phyloP scores from a whole-genome alignment of 208 protist genomes.

The Spongospora subterranea region DNA sequence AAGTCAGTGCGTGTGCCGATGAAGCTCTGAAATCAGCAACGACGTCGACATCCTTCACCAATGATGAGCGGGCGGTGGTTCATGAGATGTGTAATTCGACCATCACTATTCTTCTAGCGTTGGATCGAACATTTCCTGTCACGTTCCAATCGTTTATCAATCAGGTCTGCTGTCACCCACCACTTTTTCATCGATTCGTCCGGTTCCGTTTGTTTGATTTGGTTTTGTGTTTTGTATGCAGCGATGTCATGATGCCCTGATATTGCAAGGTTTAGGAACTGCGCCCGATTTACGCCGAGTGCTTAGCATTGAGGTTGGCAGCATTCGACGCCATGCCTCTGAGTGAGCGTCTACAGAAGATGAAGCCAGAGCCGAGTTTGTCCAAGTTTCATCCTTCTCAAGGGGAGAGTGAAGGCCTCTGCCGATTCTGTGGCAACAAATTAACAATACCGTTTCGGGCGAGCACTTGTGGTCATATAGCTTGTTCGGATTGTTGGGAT shows the following conservation, averaged over 20 bases:
- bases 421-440: not conserved
- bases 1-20: not conserved
- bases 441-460: not conserved
- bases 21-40: no score
- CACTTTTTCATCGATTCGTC: no score
- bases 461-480: not conserved
- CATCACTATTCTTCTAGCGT: not conserved
- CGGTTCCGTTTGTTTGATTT: no score
- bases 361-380: not conserved
- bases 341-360: not conserved
- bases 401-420: not conserved
- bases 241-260: not conserved
- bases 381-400: not conserved
- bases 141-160: not conserved
- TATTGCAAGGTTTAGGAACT: not conserved
- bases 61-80: not conserved
- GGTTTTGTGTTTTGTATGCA: not conserved
- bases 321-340: not conserved
- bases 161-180: no score
- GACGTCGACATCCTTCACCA: not conserved
- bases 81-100: not conserved
- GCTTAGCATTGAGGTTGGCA: not conserved
- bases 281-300: not conserved
- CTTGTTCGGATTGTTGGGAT: not conserved
- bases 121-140: not conserved